These are phyloP conservation scores for Paragyromitra xinjiangensis DNA, from an alignment of 495 filamentous ascomycete species.

Conservation along the genomic window DNA sequence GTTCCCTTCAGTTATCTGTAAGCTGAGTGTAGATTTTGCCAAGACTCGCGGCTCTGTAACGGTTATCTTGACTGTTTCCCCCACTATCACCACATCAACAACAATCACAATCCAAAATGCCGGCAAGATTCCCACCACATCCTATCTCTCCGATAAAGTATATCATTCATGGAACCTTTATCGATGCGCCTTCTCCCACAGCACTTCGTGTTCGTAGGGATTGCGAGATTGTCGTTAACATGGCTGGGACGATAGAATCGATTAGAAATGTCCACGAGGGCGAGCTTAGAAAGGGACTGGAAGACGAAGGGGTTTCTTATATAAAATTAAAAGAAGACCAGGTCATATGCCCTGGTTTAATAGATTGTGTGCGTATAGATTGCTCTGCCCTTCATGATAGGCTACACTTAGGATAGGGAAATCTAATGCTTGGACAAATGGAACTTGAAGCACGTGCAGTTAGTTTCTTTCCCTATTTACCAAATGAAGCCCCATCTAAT, in stretches of 20 bases:
- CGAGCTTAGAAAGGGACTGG: background rate
- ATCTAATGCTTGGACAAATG: background rate
- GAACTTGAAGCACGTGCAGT: conserved; percentile 37
- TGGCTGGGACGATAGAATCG: conserved; percentile 23
- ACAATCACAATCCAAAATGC: conserved; percentile 10
- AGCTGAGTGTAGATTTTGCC: background rate
- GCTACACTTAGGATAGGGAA: background rate
- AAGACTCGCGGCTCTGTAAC: conserved; percentile 35
- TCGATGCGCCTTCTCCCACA: conserved; percentile 45
- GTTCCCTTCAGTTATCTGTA: background rate
- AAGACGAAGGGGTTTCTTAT: background rate
- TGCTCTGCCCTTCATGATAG: background rate
- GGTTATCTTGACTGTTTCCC: conserved; percentile 29
- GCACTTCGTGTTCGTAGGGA: conserved; percentile 40
- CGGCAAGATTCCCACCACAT: conserved; percentile 11
- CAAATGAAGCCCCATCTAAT: background rate
- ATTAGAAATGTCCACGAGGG: conserved; percentile 5
- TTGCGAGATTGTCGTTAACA: conserved; percentile 28
- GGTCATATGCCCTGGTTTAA: conserved; percentile 41
- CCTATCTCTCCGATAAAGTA: background rate
- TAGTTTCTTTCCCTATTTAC: conserved; percentile 15
- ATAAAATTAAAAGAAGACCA: conserved; percentile 16
- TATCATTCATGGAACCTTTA: conserved; percentile 45
- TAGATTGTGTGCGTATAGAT: conserved; percentile 49
- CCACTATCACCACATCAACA: background rate